Evolutionary conservation across 225 moss, liverwort and hornwort species (phyloP), one percentile per base, ranked within the genome.

Genomic region (Marchantia polymorpha): DNA sequence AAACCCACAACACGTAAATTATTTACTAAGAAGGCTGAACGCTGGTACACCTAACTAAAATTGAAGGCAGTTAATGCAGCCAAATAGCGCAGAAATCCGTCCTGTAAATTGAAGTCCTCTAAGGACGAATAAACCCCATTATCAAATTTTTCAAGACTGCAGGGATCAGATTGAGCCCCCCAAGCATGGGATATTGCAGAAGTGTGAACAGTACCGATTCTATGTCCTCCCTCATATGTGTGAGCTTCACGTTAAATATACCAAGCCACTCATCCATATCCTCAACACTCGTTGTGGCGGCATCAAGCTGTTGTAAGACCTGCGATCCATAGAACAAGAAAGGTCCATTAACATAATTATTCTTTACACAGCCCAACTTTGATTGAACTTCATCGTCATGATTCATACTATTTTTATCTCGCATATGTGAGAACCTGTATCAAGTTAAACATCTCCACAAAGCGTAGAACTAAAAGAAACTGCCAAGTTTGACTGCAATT

Each of bases 181-280:
- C 39, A 39, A 39, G 39, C 39, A 39, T 39, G 39, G 39, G 39
- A 39, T 39, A 39, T 5, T 39, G 39, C 39, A 39, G 19, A 52
- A 52, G 51, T 23, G 19, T 7, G 49, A 58, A 16, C 17, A 77
- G 46, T 87, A 99, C 99, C 90, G 99, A 95, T 84, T 99, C 99
- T 78, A 99, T 95, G 78, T 99, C 99, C 91, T 99, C 99, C 74
- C 99, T 89, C 95, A 95, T 95, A 77, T 99, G 99, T 56, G 95
- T 92, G 81, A 99, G 85, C 89, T 99, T 99, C 77, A 99, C 99
- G 78, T 99, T 99, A 82, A 99, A 99, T 82, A 95, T 95, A 69
- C 95, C 93, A 83, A 99, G 91, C 99, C 99, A 99, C 82, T 95
- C 95, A 87, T 95, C 99, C 99, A 99, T 99, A 82, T 99, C 99